Percentiles rank a stretch among this genome's conserved stretches.
Evolutionary conservation across 768 basidiomycete species (phyloP).

Genomic region (Naematelia aurantialba): DNA sequence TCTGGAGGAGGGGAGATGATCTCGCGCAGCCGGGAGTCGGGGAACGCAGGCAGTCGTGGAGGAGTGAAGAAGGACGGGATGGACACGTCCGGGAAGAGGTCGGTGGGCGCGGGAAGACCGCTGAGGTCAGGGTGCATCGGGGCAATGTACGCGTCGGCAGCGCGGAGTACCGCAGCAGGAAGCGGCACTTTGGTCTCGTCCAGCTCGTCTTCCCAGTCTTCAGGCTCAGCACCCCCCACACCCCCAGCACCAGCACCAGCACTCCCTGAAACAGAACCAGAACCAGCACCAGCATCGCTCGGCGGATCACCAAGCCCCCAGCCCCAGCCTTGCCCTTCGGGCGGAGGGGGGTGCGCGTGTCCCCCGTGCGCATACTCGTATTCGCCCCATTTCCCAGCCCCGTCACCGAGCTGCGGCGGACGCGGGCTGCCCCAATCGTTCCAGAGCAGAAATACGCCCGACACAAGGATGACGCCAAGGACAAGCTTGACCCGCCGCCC

Average conservation of each 20-base stretch:
- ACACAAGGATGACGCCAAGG: background rate
- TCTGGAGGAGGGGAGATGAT: conserved; percentile 23
- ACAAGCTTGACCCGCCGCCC: background rate
- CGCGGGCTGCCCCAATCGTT: background rate
- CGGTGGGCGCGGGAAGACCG: background rate
- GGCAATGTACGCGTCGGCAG: background rate
- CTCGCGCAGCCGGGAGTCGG: conserved; percentile 19
- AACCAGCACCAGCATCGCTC: too few species aligned
- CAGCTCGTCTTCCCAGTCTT: background rate
- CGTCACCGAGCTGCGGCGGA: background rate
- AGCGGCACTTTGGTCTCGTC: background rate
- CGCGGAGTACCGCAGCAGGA: background rate
- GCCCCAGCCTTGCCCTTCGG: background rate
- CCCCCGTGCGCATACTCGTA: too few species aligned
- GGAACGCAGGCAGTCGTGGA: conserved; percentile 9
- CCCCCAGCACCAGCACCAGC: too few species aligned
- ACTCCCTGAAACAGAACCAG: too few species aligned
- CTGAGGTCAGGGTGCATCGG: background rate
- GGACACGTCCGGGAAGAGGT: background rate
- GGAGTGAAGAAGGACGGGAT: background rate
- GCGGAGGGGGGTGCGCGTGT: background rate
- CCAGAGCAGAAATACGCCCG: background rate
- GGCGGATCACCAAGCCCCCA: background rate
- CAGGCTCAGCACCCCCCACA: background rate
- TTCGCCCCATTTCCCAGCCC: background rate